Percentiles rank a stretch among this genome's conserved stretches.
Conservation (phyloP, 108 stramenopile genomes). For the Cyclotella kingstonii region DNA sequence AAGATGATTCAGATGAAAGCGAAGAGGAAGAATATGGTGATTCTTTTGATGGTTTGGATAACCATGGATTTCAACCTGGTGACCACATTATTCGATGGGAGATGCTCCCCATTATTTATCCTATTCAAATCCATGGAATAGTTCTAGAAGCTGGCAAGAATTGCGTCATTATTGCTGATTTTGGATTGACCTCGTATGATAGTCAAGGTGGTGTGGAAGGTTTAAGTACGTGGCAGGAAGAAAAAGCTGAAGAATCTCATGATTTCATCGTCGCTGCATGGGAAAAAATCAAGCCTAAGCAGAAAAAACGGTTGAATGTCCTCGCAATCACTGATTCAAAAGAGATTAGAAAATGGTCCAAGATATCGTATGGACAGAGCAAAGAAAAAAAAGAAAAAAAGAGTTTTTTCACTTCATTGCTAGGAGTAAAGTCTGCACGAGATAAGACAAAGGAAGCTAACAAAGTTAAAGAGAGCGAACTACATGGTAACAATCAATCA, state of each 20-base stretch:
- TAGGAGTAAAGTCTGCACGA: conserved; percentile 3
- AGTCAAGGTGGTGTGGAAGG: conserved; percentile 11
- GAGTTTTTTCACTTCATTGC: conserved; percentile 23
- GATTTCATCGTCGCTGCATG: conserved; percentile 41
- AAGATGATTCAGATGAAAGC: conserved; percentile 4
- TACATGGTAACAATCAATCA: neutral
- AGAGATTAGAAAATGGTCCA: conserved; percentile 51
- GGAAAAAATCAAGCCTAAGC: conserved; percentile 51
- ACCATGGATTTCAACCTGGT: conserved; percentile 51
- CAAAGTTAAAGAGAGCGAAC: neutral
- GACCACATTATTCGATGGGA: conserved; percentile 64
- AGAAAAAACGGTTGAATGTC: conserved; percentile 51
- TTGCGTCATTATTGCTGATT: conserved; percentile 43
- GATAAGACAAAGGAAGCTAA: conserved; percentile 6
- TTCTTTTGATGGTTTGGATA: conserved; percentile 15
- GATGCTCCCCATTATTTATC: conserved; percentile 50
- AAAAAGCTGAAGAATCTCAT: conserved; percentile 28
- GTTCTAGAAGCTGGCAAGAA: conserved; percentile 45
- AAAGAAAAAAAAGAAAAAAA: conserved; percentile 25
- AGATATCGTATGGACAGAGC: conserved; percentile 44
- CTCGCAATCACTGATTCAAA: conserved; percentile 47
- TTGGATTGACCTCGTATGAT: conserved; percentile 43
- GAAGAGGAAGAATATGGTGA: neutral
- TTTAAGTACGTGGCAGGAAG: conserved; percentile 28
- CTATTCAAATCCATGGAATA: conserved; percentile 54